These are phyloP conservation scores for Fusarium verrucosum DNA, from an alignment of 2,329 filamentous ascomycete species.

Conservation along the genomic window DNA sequence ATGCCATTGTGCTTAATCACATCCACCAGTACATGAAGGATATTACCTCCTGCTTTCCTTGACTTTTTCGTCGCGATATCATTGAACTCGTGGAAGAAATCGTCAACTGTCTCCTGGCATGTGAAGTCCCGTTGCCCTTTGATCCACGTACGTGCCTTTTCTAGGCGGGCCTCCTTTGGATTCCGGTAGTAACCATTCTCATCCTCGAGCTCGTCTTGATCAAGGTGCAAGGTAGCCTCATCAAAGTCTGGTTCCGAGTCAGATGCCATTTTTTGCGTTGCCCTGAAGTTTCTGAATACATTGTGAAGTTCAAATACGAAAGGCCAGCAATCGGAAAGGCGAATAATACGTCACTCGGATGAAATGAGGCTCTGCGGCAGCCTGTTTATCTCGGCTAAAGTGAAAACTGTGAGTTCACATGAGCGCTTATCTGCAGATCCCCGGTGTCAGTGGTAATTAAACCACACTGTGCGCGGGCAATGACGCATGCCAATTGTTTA, in stretches of 20 bases:
- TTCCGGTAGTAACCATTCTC: background rate
- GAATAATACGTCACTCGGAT: no score
- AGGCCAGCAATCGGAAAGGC: no score
- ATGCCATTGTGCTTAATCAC: background rate
- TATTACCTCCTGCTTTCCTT: background rate
- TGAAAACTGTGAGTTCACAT: no score
- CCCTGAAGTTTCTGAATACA: no score
- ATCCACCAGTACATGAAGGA: background rate
- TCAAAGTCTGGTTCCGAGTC: background rate
- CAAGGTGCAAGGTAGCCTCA: background rate
- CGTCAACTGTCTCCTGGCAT: background rate
- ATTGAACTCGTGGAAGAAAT: background rate
- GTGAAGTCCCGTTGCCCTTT: background rate
- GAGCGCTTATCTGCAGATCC: background rate
- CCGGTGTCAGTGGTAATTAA: background rate
- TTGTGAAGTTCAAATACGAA: no score
- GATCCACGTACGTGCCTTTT: background rate
- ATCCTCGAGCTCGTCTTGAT: background rate
- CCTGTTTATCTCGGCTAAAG: no score
- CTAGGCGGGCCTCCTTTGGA: background rate
- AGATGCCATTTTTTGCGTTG: background rate
- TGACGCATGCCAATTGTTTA: no score
- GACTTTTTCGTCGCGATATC: background rate
- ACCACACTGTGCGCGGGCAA: background rate
- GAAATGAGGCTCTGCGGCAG: background rate